phyloP scores from a whole-genome alignment of 2,329 filamentous ascomycete species.

The Lasiodiplodia gonubiensis region DNA sequence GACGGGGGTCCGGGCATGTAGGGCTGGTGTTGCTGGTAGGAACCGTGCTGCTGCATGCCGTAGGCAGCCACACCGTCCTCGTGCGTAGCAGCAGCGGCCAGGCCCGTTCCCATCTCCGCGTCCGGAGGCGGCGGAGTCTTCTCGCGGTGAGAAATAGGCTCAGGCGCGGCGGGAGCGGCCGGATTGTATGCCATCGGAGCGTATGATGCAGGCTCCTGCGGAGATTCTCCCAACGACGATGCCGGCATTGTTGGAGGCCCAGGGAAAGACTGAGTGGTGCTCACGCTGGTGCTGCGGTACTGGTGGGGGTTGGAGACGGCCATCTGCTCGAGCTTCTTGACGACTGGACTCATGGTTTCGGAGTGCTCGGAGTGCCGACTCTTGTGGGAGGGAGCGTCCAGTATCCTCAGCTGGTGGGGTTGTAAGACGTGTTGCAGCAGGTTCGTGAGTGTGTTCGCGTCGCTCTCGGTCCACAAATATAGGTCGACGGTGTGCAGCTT shows the following conservation, averaged over 20 bases:
- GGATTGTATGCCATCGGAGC: constrained; percentile 78
- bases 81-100: constrained; percentile 46
- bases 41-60: constrained; percentile 34
- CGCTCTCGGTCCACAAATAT: constrained; percentile 78
- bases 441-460: constrained; percentile 73
- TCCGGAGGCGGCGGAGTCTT: constrained; percentile 80
- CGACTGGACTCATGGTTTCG: constrained; percentile 68
- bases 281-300: constrained; percentile 43
- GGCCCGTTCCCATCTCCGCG: constrained; percentile 57
- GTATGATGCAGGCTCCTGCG: constrained; percentile 53
- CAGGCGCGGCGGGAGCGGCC: constrained; percentile 75
- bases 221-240: constrained; percentile 33
- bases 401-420: constrained; percentile 64
- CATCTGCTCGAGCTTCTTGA: constrained; percentile 74
- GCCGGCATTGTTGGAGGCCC: constrained; percentile 44
- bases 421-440: constrained; percentile 70
- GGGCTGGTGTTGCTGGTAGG: constrained; percentile 41
- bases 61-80: constrained; percentile 43
- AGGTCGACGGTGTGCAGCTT: constrained; percentile 76
- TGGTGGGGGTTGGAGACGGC: constrained; percentile 65
- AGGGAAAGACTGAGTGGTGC: constrained; percentile 46
- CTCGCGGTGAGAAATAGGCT: constrained; percentile 73
- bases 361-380: constrained; percentile 51
- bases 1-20: constrained; percentile 53
- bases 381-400: constrained; percentile 64